Evolutionary conservation across 75 land plant species (phyloP), one percentile per base, ranked within the genome.

Genomic region (Cupressus sempervirens): DNA sequence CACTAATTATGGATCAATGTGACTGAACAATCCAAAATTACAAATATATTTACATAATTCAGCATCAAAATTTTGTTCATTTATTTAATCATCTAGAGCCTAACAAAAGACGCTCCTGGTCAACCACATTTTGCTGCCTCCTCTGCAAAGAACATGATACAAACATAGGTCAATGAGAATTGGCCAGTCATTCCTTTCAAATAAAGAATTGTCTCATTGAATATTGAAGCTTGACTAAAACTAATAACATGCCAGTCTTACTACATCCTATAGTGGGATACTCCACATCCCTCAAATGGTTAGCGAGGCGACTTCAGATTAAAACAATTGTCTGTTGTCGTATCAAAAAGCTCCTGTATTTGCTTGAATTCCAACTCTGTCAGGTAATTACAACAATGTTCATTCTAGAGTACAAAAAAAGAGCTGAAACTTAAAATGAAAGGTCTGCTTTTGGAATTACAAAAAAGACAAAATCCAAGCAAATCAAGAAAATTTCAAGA

Each of bases 281-380:
- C 26, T 26, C 45, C 11, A 77, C 43, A 43, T 77, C n/a, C 45
- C 12, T 14, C 48, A 40, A 14, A 20, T 26, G 43, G n/a, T 23
- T 77, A 77, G 81, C 16, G 26, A 38, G 93, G 94, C 68, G 90
- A 92, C 93, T 96, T 96, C 88, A 96, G 85, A 84, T 92, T 96
- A 79, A 96, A 86, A 86, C 98, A 96, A 84, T 93, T 94, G 76
- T 96, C 98, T 46, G 94, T 90, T 7, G 93, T 93, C 86, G 86
- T 89, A 85, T 94, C 88, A 81, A 95, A 96, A 82, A 96, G 86
- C 76, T 93, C 95, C 83, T 91, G 94, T 16, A 95, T 90, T 84
- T 91, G 94, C 86, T 89, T 88, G 70, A 96, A 52, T 74, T 96
- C 98, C 48, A 87, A 58, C 83, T 96, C 97, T 93, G 97, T 16